A percentile compares a stretch with the other conserved stretches of the same genome.
These are phyloP conservation scores for Salix arbutifolia DNA, from an alignment of 345 rosid species.

Conservation along the genomic window DNA sequence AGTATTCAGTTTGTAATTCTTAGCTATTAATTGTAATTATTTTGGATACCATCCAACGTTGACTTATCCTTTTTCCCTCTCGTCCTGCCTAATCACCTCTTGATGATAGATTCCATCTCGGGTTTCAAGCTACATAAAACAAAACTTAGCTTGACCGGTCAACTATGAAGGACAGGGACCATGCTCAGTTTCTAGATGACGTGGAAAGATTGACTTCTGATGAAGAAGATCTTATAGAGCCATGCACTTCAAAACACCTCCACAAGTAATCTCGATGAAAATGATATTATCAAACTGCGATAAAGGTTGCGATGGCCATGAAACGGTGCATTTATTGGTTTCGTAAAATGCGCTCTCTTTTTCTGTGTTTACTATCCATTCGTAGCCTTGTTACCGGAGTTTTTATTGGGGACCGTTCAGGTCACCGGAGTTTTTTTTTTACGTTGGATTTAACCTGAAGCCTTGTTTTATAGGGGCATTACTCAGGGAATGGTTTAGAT, in stretches of 20 bases:
- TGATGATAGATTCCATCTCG: too few species aligned
- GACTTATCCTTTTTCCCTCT: not conserved
- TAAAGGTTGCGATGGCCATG: not conserved
- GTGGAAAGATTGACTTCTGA: not conserved
- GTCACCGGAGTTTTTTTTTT: too few species aligned
- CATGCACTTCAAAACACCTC: not conserved
- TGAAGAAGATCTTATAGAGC: not conserved
- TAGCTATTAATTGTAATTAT: not conserved
- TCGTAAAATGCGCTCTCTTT: not conserved
- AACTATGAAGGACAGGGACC: not conserved
- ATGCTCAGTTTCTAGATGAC: not conserved
- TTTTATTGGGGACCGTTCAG: too few species aligned
- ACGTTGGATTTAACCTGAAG: too few species aligned
- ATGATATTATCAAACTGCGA: not conserved
- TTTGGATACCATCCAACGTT: not conserved
- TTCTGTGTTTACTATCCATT: too few species aligned
- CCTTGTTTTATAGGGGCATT: too few species aligned
- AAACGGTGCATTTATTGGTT: not conserved
- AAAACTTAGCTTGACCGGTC: not conserved
- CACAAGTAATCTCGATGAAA: not conserved
- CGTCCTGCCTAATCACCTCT: not conserved
- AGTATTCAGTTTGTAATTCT: not conserved
- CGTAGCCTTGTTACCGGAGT: too few species aligned
- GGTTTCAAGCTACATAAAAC: not conserved
- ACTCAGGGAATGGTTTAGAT: too few species aligned